Conservation (phyloP, 306 rosid species). For the Gynostemma pentaphyllum region DNA sequence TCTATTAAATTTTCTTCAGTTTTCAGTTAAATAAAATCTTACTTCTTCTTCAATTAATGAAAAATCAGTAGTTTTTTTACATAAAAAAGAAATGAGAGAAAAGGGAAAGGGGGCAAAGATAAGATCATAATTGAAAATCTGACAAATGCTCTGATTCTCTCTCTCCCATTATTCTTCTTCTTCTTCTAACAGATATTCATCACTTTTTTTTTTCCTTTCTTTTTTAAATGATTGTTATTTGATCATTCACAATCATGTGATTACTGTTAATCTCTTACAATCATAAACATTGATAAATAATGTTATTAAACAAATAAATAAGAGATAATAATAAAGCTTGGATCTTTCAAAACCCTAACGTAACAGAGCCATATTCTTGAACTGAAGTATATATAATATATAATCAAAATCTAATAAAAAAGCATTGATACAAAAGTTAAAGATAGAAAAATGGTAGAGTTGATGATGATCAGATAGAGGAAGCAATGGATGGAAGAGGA, state of each 20-base stretch:
- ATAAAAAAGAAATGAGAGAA: background rate
- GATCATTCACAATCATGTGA: background rate
- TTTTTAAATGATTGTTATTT: background rate
- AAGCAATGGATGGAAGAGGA: background rate
- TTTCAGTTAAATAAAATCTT: background rate
- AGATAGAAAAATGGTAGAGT: background rate
- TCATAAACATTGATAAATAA: background rate
- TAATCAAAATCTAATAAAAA: background rate
- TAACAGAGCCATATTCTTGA: no score
- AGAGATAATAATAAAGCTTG: background rate
- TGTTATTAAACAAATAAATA: background rate
- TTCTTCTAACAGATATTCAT: background rate
- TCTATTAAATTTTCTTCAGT: background rate
- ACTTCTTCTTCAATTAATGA: background rate
- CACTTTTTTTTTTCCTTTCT: background rate
- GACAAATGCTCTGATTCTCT: background rate
- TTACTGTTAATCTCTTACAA: background rate
- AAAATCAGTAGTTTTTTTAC: background rate
- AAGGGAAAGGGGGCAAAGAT: no score
- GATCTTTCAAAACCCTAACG: no score
- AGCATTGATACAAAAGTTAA: background rate
- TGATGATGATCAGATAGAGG: constrained; percentile 20
- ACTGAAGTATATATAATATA: background rate
- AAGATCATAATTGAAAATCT: background rate
- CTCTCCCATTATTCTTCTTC: constrained; percentile 4